A percentile compares a stretch with the other conserved stretches of the same genome.
phyloP scores from a whole-genome alignment of 2,329 filamentous ascomycete genomes.

The Trichoderma asperellum region DNA sequence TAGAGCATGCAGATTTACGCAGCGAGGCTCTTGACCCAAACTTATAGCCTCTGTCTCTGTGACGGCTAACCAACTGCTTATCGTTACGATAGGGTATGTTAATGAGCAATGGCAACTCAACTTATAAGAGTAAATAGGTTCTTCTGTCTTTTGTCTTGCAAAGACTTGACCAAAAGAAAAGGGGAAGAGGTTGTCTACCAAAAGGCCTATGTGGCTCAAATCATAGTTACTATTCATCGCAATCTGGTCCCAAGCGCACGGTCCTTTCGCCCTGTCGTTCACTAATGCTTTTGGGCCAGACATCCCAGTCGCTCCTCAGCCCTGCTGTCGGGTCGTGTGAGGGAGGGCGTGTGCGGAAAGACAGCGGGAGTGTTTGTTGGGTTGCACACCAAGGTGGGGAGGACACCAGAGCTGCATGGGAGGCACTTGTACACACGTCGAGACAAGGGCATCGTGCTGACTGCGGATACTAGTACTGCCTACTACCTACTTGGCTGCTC shows the following conservation, averaged over 20 bases:
- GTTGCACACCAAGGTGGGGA: constrained; percentile 19
- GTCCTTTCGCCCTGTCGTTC: constrained; percentile 20
- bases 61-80: background rate
- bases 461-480: constrained; percentile 18
- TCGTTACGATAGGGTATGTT: background rate
- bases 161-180: background rate
- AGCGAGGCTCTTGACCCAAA: background rate
- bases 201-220: constrained; percentile 15
- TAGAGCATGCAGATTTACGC: background rate
- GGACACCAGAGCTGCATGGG: background rate
- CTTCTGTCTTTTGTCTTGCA: constrained; percentile 8
- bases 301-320: constrained; percentile 27
- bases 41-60: background rate
- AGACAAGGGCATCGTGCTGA: constrained; percentile 21
- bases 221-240: constrained; percentile 7
- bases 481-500: background rate
- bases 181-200: background rate
- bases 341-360: constrained; percentile 8
- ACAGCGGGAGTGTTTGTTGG: constrained; percentile 12
- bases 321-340: constrained; percentile 27
- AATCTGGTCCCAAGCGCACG: constrained; percentile 27
- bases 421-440: background rate
- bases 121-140: background rate
- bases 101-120: background rate
- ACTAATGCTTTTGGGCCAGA: constrained; percentile 20